Conservation (phyloP, 2,329 filamentous ascomycete species). For the Harringtonia aguacate region DNA sequence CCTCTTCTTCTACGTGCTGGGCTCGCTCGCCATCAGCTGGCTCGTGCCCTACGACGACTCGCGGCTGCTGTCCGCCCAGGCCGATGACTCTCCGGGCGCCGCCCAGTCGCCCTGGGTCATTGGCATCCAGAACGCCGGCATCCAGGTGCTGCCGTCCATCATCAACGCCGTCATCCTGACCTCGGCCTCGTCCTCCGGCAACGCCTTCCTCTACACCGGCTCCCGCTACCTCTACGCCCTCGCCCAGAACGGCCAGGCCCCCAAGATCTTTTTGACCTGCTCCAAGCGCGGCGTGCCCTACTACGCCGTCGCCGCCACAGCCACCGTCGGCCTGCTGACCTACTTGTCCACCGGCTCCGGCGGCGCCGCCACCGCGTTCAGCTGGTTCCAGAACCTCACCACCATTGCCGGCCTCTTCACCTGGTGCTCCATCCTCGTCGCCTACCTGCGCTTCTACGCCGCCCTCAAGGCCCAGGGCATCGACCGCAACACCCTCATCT, state of each 20-base stretch:
- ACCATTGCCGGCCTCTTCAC: conserved; percentile 62
- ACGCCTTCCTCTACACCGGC: conserved; percentile 48
- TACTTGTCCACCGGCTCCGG: conserved; percentile 58
- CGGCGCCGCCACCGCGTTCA: conserved; percentile 35
- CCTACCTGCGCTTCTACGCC: conserved; percentile 59
- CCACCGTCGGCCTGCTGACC: conserved; percentile 52
- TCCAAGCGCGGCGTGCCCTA: conserved; percentile 40
- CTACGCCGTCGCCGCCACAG: conserved; percentile 27
- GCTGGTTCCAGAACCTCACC: conserved; percentile 23
- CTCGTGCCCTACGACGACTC: conserved; percentile 53
- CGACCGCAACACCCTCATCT: conserved; percentile 51
- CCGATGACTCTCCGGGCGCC: conserved; percentile 29
- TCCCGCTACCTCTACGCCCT: conserved; percentile 50
- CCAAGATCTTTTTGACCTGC: conserved; percentile 45
- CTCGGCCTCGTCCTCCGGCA: conserved; percentile 45
- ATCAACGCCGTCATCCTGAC: conserved; percentile 53
- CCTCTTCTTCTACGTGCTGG: conserved; percentile 52
- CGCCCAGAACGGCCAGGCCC: conserved; percentile 49
- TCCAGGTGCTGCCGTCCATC: conserved; percentile 50
- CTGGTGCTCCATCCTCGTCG: conserved; percentile 56
- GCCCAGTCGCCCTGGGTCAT: conserved; percentile 52
- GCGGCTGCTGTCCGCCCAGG: conserved; percentile 38
- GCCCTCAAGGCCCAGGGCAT: conserved; percentile 56
- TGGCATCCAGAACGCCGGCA: conserved; percentile 56
- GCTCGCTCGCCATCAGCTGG: conserved; percentile 49